Base-by-base conservation (phyloP, 306 rosid species). In the Acacia acuminata region DNA sequence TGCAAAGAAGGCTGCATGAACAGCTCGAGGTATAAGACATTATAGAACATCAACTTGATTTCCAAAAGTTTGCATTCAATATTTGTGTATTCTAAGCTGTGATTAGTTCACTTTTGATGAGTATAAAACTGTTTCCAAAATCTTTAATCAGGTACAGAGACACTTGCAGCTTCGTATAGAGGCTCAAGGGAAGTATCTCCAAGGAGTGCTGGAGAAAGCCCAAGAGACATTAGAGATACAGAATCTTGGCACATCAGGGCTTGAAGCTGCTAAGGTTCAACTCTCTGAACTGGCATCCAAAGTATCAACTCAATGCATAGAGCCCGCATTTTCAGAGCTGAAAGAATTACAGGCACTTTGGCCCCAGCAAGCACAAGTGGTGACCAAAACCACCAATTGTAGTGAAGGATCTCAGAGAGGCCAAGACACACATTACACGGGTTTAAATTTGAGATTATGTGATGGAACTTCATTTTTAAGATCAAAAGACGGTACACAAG, bases 111-210 rank as follows among this genome's bases (percentile, higher is more conserved):
- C 44, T 50, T 71, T 64, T 50, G 60, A 71, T 75, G 16, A 38
- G 50, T 20, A 58, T 79, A 25, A 60, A 32, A 55, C 34, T 64
- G 25, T 53, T 22, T 75, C 68, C 50, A 20, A 38, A 69, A 65
- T 38, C 16, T 79, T 64, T 77, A 85, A 86, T 71, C 86, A 94
- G 98, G 95, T 94, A 74, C 98, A 94, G 82, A 70, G 94, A 81
- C 97, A 92, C 90, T 90, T 94, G 42, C 98, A 94, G 76, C 88
- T 92, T 15, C 87, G 97, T 11, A 91, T 92, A 77, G 98, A 94
- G 86, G 96, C 97, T 70, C 98, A 92, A 80, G 98, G 98, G 12
- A 94, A 92, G 72, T 94, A 94, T 84, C 88, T 94, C 15, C 94
- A 94, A 67, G 74, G 91, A 63, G 98, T 94, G 79, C 74, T 94